Base-by-base conservation (phyloP, 208 protist genomes). In the Angomonas deanei region DNA sequence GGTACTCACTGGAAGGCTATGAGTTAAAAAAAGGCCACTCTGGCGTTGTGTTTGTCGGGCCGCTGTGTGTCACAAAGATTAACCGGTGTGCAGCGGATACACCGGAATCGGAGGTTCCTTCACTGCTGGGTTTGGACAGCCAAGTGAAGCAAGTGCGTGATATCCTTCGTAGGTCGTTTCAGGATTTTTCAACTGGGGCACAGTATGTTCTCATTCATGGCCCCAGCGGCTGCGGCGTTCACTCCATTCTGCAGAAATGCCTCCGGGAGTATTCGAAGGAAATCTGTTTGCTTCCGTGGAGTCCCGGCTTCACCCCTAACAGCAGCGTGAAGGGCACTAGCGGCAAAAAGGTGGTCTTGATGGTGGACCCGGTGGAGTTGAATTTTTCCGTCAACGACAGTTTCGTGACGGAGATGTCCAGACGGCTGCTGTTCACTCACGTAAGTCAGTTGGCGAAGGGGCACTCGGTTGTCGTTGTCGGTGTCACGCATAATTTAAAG, bases 191-290 rank as follows among this genome's bases (percentile, higher is more conserved):
- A n/a, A n/a, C n/a, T n/a, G n/a, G n/a, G n/a, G 46, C 57, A 3
- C 62, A 71, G 49, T 82, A 75, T 46, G 76, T 93, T 3, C 54
- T 78, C 39, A 62, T 86, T 19, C 68, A 72, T 32, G 82, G 80
- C 26, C 78, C 82, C 2, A 50, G 46, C 5, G 80, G 72, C 13
- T 93, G 82, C 62, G 86, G 80, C 32, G 78, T 88, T 4, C 61
- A 64, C 27, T 59, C 56, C 17, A 19, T 76, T 15, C 61, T 88
- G 34, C 11, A 63, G 3, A 59, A 80, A 3, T 82, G 72, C 23
- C 33, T 79, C 30, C 24, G 30, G 10, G 62, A 32, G 30, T 13
- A 58, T 23, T 50, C 54, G 2, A 38, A 30, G 27, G 63, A 33
- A 31, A 64, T 32, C 30, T 48, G 26, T 17, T 49, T 87, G 21